A percentile compares a stretch with the other conserved stretches of the same genome.
Evolutionary conservation across 2,329 filamentous ascomycete species (phyloP).

Genomic region (Fusarium armeniacum): DNA sequence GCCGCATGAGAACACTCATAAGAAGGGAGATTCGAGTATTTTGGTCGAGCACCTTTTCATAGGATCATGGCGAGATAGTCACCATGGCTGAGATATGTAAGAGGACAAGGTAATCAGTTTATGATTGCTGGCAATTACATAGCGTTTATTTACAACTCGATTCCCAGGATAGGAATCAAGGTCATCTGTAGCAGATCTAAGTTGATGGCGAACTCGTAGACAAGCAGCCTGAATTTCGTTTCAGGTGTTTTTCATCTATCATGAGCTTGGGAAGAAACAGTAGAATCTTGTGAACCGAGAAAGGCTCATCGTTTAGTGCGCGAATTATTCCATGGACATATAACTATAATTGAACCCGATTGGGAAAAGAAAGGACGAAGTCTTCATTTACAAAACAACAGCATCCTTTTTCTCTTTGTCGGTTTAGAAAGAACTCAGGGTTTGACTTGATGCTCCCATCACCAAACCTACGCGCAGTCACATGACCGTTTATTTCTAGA

Average conservation of each 20-base stretch:
- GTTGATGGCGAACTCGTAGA: background rate
- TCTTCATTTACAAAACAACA: background rate
- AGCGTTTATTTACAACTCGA: background rate
- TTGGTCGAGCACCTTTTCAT: slow-evolving; percentile 44
- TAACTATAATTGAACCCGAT: background rate
- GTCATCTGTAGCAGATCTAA: background rate
- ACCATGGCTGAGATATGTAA: slow-evolving; percentile 26
- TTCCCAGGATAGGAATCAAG: background rate
- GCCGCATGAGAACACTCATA: slow-evolving; percentile 38
- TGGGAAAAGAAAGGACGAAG: background rate
- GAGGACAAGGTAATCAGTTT: background rate
- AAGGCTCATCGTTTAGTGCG: background rate
- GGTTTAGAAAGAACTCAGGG: background rate
- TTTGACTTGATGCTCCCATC: background rate
- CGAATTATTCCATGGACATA: no score
- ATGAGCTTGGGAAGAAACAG: background rate
- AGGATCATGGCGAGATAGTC: slow-evolving; percentile 38
- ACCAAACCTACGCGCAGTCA: slow-evolving; percentile 31
- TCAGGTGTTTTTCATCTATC: background rate
- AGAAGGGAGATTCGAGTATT: slow-evolving; percentile 34
- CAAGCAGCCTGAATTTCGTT: background rate
- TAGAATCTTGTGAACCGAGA: background rate
- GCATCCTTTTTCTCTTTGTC: background rate
- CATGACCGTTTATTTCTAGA: slow-evolving; percentile 37
- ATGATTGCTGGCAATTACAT: background rate